A percentile compares a stretch with the other conserved stretches of the same genome.
phyloP scores from a whole-genome alignment of 73 alveolate species.

The Blepharisma japonicum region DNA sequence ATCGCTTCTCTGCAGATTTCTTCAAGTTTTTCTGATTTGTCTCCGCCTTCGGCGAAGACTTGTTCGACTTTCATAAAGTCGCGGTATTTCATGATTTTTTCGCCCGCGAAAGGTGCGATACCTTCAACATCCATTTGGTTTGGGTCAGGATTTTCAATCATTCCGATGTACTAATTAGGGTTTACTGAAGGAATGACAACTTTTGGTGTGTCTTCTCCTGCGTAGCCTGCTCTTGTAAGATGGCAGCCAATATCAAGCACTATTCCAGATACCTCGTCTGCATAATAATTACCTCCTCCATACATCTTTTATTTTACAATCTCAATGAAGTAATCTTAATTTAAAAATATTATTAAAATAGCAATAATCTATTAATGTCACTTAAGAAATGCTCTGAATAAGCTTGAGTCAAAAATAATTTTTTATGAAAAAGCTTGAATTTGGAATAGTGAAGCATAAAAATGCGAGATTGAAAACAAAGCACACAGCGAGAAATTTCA shows the following conservation, averaged over 20 bases:
- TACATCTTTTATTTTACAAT: constrained; percentile 22
- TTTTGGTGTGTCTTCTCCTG: constrained; percentile 95
- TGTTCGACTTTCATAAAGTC: constrained; percentile 38
- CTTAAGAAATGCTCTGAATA: too few relatives aligned
- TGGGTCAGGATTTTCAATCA: constrained; percentile 30
- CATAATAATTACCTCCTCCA: constrained; percentile 41
- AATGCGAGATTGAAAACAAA: too few relatives aligned
- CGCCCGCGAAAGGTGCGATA: constrained; percentile 47
- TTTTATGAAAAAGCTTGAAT: too few relatives aligned
- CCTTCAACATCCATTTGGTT: constrained; percentile 32
- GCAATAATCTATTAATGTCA: too few relatives aligned
- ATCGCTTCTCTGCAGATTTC: constrained; percentile 51
- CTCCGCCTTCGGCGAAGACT: constrained; percentile 44
- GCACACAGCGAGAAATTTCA: too few relatives aligned
- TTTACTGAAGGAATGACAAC: constrained; percentile 67
- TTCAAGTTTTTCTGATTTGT: constrained; percentile 60
- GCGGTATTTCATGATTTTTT: constrained; percentile 37
- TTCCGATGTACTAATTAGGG: constrained; percentile 37
- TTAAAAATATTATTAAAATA: too few relatives aligned
- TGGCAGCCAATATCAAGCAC: constrained; percentile 70
- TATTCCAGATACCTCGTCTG: constrained; percentile 72
- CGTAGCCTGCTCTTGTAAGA: constrained; percentile 72
- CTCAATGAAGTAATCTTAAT: too few relatives aligned
- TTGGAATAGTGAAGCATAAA: too few relatives aligned
- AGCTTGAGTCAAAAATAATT: too few relatives aligned